Evolutionary conservation across 305 asterid genomes (phyloP), one percentile per base, ranked within the genome.

Genomic region (Fraxinus greggii): DNA sequence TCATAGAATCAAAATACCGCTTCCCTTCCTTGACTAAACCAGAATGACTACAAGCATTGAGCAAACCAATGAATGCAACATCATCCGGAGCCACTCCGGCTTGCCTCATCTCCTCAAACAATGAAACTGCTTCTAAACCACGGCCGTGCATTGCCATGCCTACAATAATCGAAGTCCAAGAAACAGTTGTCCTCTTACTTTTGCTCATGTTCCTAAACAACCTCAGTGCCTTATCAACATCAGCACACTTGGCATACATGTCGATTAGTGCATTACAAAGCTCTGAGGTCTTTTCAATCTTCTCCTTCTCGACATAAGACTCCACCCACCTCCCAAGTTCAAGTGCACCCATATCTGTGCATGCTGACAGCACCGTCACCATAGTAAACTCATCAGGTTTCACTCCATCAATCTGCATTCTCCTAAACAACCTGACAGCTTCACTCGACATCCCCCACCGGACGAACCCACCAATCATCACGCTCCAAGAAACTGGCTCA

Each of bases 211-310:
- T 51, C 51, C 86, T 83, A 77, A 94, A 92, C 87, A 91, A 77
- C 79, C 81, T 87, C 81, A 90, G 35, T 6, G 97, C 92, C 78
- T 74, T 86, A 13, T 93, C 97, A 38, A 94, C 90, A 76, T 94
- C 97, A 4, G 97, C 97, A 77, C 98, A 93, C 84, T 94, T 94
- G 1, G 94, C 91, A 89, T 87, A 93, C 97, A 94, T 92, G 85
- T 92, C 94, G 54, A 94, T 90, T 1, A 94, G 83, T 15, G 94
- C 93, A 69, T 94, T 94, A 79, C 88, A 86, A 1, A 93, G 85
- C 88, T 91, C 91, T 12, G 72, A 28, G 26, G 89, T 84, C 86
- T 88, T 89, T 79, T 76, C 86, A 31, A 93, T 31, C 56, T 86
- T 88, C 89, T 90, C 93, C 83, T 81, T 89, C 83, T 87, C 76